phyloP scores from a whole-genome alignment of 441 rosid genomes.

The Lepidium campestre region DNA sequence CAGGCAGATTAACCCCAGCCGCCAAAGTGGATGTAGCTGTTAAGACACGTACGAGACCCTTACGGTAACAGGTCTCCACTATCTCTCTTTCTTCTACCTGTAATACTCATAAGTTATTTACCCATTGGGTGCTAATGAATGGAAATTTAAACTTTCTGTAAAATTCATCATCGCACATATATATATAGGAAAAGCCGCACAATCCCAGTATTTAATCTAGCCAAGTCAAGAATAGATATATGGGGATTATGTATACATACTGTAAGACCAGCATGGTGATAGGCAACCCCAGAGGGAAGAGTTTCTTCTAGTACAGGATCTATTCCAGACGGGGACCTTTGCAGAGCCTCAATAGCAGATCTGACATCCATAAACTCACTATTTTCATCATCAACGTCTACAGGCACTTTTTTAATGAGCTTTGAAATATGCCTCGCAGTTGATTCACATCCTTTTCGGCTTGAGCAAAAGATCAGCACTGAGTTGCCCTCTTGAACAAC shows the following conservation, averaged over 20 bases:
- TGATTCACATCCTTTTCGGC: constrained; percentile 98
- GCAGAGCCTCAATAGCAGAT: constrained; percentile 77
- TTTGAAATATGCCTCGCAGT: constrained; percentile 88
- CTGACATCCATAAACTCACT: constrained; percentile 60
- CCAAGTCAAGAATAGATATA: constrained; percentile 7
- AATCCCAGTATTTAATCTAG: not conserved
- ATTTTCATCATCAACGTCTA: constrained; percentile 37
- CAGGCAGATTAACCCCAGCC: constrained; percentile 98
- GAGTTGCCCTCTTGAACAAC: constrained; percentile 97
- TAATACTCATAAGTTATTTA: constrained; percentile 15
- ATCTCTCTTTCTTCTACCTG: constrained; percentile 99
- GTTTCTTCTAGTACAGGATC: constrained; percentile 92
- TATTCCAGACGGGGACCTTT: constrained; percentile 83
- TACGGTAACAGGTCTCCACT: constrained; percentile 89
- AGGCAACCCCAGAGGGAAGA: constrained; percentile 93
- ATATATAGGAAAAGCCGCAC: not conserved
- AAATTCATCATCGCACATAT: constrained; percentile 4
- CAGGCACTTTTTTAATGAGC: constrained; percentile 59
- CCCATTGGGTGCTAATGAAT: not conserved
- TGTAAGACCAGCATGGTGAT: constrained; percentile 99
- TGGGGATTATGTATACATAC: constrained; percentile 40
- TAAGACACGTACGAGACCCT: constrained; percentile 82
- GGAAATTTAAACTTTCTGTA: constrained; percentile 5
- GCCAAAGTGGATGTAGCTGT: constrained; percentile 99
- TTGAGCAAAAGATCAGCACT: constrained; percentile 91